A percentile compares a stretch with the other conserved stretches of the same genome.
These are phyloP conservation scores for Xylaria intraflava DNA, from an alignment of 495 filamentous ascomycete genomes.

Conservation along the genomic window DNA sequence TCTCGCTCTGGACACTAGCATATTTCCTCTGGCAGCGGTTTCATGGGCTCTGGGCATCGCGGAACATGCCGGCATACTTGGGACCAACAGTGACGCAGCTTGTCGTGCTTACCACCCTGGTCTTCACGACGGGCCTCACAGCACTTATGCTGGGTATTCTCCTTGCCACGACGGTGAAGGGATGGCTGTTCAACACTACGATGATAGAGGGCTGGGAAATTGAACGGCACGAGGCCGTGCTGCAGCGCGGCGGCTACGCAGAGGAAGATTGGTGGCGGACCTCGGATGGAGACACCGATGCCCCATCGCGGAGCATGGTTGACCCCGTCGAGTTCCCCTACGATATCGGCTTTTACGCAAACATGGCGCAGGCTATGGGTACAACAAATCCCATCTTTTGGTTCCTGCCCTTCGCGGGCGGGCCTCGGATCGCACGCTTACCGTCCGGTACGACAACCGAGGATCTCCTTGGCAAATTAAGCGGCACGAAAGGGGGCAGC, in stretches of 20 bases:
- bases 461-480: neutral
- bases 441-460: neutral
- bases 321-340: slow-evolving; percentile 79
- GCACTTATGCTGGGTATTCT: slow-evolving; percentile 62
- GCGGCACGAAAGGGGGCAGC: slow-evolving; percentile 6
- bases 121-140: slow-evolving; percentile 54
- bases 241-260: slow-evolving; percentile 59
- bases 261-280: slow-evolving; percentile 39
- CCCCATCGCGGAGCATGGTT: slow-evolving; percentile 40
- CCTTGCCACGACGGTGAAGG: slow-evolving; percentile 40
- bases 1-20: slow-evolving; percentile 53
- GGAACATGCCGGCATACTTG: slow-evolving; percentile 72
- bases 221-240: slow-evolving; percentile 72
- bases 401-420: slow-evolving; percentile 44
- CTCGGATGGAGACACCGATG: slow-evolving; percentile 17
- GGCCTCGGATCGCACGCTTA: slow-evolving; percentile 22
- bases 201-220: slow-evolving; percentile 94
- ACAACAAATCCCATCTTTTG: slow-evolving; percentile 40
- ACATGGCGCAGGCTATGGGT: slow-evolving; percentile 71
- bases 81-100: slow-evolving; percentile 63
- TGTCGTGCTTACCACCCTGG: slow-evolving; percentile 57
- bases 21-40: slow-evolving; percentile 57
- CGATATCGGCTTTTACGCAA: slow-evolving; percentile 80
- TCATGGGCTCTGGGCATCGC: slow-evolving; percentile 56
- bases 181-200: slow-evolving; percentile 50